Percentiles rank a stretch among this genome's conserved stretches.
These are phyloP conservation scores for Moesziomyces parantarcticus DNA, from an alignment of 1,284 basidiomycete species.

Conservation along the genomic window DNA sequence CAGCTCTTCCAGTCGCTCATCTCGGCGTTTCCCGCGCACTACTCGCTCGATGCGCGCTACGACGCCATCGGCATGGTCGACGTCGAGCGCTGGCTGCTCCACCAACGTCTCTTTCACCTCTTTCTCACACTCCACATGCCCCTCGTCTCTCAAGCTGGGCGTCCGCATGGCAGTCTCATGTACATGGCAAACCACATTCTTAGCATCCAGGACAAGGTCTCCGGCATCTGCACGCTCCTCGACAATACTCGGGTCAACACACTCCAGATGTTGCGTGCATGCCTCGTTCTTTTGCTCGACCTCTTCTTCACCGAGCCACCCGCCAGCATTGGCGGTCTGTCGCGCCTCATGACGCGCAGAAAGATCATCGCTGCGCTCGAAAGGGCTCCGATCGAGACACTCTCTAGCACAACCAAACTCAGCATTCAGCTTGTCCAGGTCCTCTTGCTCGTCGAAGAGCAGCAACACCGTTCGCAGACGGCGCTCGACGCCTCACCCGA, in stretches of 20 bases:
- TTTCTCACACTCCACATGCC: constrained; percentile 43
- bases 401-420: constrained; percentile 33
- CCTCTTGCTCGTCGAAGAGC: constrained; percentile 29
- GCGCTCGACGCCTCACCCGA: not conserved
- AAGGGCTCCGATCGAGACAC: constrained; percentile 24
- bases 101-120: constrained; percentile 35
- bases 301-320: constrained; percentile 29
- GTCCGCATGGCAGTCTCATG: constrained; percentile 40
- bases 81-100: constrained; percentile 41
- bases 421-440: constrained; percentile 22
- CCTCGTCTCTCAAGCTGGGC: constrained; percentile 24
- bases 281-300: constrained; percentile 31
- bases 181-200: constrained; percentile 43
- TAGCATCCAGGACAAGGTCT: constrained; percentile 41
- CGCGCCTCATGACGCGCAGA: constrained; percentile 35
- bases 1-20: constrained; percentile 34
- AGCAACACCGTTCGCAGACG: constrained; percentile 17
- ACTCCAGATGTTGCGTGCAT: constrained; percentile 36
- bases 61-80: constrained; percentile 22
- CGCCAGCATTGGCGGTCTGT: constrained; percentile 21
- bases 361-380: constrained; percentile 34
- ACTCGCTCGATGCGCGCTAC: constrained; percentile 37
- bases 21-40: constrained; percentile 35
- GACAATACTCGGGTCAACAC: constrained; percentile 29
- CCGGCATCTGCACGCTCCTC: constrained; percentile 12